Conservation (phyloP, 257 asterid species). For the Capsicum baccatum region DNA sequence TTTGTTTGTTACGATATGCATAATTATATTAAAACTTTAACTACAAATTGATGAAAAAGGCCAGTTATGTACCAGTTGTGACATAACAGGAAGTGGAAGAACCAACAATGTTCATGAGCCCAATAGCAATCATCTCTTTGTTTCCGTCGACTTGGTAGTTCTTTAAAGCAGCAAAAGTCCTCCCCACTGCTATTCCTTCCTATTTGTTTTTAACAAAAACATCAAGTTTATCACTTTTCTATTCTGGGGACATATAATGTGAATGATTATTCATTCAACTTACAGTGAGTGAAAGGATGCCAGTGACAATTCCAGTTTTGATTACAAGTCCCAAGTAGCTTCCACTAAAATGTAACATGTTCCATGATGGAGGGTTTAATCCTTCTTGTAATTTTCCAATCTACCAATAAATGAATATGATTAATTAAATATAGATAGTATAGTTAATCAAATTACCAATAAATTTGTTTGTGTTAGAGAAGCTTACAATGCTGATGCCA, state of each 20-base stretch:
- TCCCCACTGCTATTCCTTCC: conserved; percentile 97
- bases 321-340: conserved; percentile 63
- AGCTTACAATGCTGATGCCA: conserved; percentile 78
- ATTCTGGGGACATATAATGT: neutral
- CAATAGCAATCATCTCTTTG: conserved; percentile 93
- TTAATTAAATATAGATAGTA: neutral
- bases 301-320: conserved; percentile 87
- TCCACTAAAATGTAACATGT: conserved; percentile 75
- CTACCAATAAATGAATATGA: conserved; percentile 37
- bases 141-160: conserved; percentile 94
- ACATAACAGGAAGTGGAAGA: conserved; percentile 88
- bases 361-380: conserved; percentile 87
- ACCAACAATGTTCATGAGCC: conserved; percentile 83
- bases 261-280: neutral
- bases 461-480: neutral
- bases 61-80: conserved; percentile 61
- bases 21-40: neutral
- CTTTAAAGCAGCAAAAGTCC: conserved; percentile 90
- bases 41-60: neutral
- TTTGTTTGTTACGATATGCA: neutral
- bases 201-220: conserved; percentile 28
- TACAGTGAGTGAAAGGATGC: conserved; percentile 86
- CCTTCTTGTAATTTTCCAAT: conserved; percentile 84
- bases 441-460: neutral
- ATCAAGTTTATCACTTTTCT: neutral